phyloP scores from a whole-genome alignment of 768 basidiomycete genomes.

The Leccinum subgranulosum region DNA sequence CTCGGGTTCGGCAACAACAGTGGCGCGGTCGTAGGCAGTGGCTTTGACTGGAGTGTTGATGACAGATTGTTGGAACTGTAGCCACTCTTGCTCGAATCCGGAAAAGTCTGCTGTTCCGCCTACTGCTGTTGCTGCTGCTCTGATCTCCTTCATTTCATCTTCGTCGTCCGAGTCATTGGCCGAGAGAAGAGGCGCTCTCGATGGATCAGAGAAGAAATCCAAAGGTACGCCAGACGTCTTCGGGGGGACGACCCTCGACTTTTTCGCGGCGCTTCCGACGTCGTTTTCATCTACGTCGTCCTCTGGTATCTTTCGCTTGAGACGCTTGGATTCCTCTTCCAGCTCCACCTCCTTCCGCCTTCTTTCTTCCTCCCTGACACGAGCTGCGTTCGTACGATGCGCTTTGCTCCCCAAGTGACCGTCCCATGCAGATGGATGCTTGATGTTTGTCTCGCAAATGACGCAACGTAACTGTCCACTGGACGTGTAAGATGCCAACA shows the following conservation, averaged over 20 bases:
- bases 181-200: conserved; percentile 41
- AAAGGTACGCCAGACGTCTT: conserved; percentile 43
- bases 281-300: conserved; percentile 25
- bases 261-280: conserved; percentile 25
- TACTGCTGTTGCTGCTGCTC: not conserved
- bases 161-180: conserved; percentile 42
- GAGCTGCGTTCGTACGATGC: conserved; percentile 66
- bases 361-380: conserved; percentile 54
- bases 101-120: not conserved
- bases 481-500: conserved; percentile 64
- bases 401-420: conserved; percentile 81
- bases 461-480: conserved; percentile 68
- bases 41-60: conserved; percentile 55
- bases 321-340: conserved; percentile 34
- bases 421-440: conserved; percentile 82
- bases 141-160: conserved; percentile 24
- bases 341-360: conserved; percentile 35
- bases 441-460: conserved; percentile 60
- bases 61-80: conserved; percentile 65
- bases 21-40: not conserved
- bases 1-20: conserved; percentile 42
- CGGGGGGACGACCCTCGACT: conserved; percentile 25
- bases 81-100: conserved; percentile 61
- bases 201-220: conserved; percentile 82
- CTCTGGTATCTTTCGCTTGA: conserved; percentile 33